These are phyloP conservation scores for Scytalidium lignicola DNA, from an alignment of 2,329 filamentous ascomycete genomes.

Conservation along the genomic window DNA sequence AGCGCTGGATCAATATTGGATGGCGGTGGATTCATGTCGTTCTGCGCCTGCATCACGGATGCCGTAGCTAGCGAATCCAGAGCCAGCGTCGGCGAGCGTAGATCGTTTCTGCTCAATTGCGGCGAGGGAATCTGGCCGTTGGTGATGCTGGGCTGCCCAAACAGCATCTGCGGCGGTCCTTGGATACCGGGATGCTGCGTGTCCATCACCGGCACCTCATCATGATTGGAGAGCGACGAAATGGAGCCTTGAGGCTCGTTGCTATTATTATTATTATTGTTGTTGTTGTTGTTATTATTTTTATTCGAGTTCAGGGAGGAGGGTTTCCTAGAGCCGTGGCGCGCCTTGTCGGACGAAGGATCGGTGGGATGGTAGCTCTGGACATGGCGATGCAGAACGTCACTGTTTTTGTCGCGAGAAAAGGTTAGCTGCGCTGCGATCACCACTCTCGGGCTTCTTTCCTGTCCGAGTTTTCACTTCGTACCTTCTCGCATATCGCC, in stretches of 20 bases:
- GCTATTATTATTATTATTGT: not conserved
- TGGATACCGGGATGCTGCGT: not conserved
- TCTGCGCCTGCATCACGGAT: constrained; percentile 2
- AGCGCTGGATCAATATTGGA: constrained; percentile 19
- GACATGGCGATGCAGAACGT: constrained; percentile 20
- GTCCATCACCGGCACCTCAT: constrained; percentile 12
- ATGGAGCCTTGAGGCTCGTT: constrained; percentile 13
- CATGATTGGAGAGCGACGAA: not conserved
- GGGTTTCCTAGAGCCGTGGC: not conserved
- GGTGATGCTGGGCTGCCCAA: not conserved
- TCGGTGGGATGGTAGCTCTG: constrained; percentile 13
- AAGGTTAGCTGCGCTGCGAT: constrained; percentile 1
- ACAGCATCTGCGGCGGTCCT: not conserved
- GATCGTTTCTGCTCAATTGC: not conserved
- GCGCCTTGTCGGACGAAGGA: not conserved
- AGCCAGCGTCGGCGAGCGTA: not conserved
- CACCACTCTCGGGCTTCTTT: too few species aligned
- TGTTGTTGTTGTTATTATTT: not conserved
- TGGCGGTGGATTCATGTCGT: constrained; percentile 7
- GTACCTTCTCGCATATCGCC: constrained; percentile 51
- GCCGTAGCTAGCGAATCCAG: constrained; percentile 1
- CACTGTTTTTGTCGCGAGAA: constrained; percentile 9
- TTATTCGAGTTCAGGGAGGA: constrained; percentile 2
- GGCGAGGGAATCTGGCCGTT: not conserved
- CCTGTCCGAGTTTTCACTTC: constrained; percentile 18